Evolutionary conservation across 441 rosid species (phyloP).

Genomic region (Erodium moschatum): DNA sequence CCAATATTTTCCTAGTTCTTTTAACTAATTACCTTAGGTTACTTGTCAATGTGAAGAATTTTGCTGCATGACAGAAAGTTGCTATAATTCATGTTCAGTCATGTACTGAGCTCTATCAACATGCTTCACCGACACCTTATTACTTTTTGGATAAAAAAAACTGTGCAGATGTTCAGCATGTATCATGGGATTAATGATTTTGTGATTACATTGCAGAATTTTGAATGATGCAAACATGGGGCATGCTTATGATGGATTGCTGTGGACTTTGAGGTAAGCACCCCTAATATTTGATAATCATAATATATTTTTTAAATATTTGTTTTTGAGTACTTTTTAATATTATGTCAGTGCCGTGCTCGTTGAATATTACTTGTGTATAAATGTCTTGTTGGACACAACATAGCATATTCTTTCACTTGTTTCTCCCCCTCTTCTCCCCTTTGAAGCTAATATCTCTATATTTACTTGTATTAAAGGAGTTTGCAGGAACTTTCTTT

Average conservation of each 20-base stretch:
- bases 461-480: conserved; percentile 41
- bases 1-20: background rate
- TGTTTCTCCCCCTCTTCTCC: background rate
- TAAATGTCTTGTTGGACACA: background rate
- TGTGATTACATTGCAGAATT: conserved; percentile 45
- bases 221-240: conserved; percentile 63
- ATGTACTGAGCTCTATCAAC: background rate
- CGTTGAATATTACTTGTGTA: background rate
- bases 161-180: background rate
- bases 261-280: conserved; percentile 82
- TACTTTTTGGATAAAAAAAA: background rate
- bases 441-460: conserved; percentile 15
- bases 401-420: background rate
- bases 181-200: conserved; percentile 10
- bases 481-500: conserved; percentile 70
- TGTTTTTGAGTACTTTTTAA: background rate
- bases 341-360: background rate
- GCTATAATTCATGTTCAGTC: background rate
- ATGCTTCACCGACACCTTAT: conserved; percentile 6
- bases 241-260: conserved; percentile 70
- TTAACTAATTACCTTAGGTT: background rate
- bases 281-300: conserved; percentile 1
- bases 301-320: background rate
- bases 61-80: background rate
- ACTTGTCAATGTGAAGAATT: background rate